Conservation (phyloP, 257 asterid species). For the Solanum pinnatisectum region DNA sequence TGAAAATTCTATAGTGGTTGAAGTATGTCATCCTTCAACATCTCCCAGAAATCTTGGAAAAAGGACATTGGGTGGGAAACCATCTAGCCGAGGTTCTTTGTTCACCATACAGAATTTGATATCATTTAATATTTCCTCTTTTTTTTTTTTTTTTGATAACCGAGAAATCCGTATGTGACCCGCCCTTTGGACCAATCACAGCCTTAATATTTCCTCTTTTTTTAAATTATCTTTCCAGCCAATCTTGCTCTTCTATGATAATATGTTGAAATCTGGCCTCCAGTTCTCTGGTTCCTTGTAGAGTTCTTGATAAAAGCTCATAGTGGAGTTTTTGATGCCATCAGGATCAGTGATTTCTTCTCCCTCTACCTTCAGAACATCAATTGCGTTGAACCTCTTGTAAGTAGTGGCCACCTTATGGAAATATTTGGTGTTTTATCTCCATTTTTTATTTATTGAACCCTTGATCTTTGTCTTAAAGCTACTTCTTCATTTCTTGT, state of each 20-base stretch:
- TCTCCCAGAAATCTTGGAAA: background rate
- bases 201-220: background rate
- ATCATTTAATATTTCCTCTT: background rate
- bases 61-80: background rate
- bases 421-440: background rate
- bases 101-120: background rate
- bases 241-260: background rate
- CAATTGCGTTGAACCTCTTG: background rate
- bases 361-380: background rate
- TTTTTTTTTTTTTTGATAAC: background rate
- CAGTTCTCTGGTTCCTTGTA: too few species aligned
- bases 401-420: background rate
- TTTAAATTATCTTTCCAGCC: background rate
- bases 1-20: background rate
- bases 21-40: background rate
- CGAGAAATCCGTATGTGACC: background rate
- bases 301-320: background rate
- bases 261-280: background rate
- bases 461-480: background rate
- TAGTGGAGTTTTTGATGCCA: background rate
- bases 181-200: background rate
- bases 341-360: background rate
- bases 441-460: background rate
- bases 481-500: background rate
- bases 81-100: background rate